A percentile compares a stretch with the other conserved stretches of the same genome.
These are phyloP conservation scores for Diplodia mutila DNA, from an alignment of 2,329 filamentous ascomycete species.

Conservation along the genomic window DNA sequence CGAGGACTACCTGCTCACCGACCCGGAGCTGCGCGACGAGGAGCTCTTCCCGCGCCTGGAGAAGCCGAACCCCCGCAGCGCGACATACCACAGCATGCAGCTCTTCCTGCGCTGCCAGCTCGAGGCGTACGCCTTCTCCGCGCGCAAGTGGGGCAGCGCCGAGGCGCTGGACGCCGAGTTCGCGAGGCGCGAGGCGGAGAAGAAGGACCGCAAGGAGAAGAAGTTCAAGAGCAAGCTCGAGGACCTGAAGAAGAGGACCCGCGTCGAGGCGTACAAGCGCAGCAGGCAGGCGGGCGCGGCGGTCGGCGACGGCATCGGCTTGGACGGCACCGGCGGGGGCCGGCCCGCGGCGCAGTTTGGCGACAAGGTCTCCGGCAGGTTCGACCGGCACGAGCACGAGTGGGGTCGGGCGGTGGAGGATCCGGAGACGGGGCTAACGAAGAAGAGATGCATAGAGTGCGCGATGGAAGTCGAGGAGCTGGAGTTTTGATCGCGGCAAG, in stretches of 20 bases:
- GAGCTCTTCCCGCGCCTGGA: constrained; percentile 85
- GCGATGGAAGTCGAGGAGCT: constrained; percentile 70
- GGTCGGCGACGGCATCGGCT: constrained; percentile 4
- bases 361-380: constrained; percentile 66
- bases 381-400: constrained; percentile 82
- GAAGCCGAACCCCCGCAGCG: constrained; percentile 91
- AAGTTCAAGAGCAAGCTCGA: constrained; percentile 89
- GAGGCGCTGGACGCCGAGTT: constrained; percentile 90
- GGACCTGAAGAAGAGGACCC: constrained; percentile 89
- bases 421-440: constrained; percentile 69
- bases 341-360: constrained; percentile 64
- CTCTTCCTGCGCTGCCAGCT: constrained; percentile 92
- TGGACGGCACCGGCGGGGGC: constrained; percentile 65
- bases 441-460: constrained; percentile 73
- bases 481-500: constrained; percentile 53
- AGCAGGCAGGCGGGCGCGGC: constrained; percentile 46
- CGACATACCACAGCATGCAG: constrained; percentile 99
- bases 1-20: constrained; percentile 93
- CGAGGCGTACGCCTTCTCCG: constrained; percentile 84
- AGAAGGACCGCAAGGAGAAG: constrained; percentile 83
- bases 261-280: constrained; percentile 85
- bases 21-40: constrained; percentile 87
- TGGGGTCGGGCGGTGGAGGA: constrained; percentile 68
- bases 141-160: constrained; percentile 85
- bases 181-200: constrained; percentile 74